phyloP scores from a whole-genome alignment of 305 asterid species.

The Solanum chacoense region DNA sequence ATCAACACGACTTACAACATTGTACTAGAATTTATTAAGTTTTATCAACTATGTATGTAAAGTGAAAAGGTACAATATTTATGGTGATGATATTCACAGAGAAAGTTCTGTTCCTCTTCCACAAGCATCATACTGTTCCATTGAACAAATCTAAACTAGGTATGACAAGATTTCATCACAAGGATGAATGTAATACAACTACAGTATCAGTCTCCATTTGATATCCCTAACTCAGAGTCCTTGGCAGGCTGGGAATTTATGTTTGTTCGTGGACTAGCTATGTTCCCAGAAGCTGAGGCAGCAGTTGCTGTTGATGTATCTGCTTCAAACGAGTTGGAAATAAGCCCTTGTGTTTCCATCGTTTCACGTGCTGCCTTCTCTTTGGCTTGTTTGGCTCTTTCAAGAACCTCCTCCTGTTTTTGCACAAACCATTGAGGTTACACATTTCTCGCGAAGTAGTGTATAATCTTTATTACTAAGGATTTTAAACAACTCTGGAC shows the following conservation, averaged over 20 bases:
- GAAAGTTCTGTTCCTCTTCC: neutral
- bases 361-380: constrained; percentile 62
- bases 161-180: neutral
- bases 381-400: constrained; percentile 67
- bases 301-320: constrained; percentile 7
- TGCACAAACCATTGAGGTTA: neutral
- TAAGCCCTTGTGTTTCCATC: constrained; percentile 30
- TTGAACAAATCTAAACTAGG: neutral
- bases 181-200: neutral
- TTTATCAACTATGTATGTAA: neutral
- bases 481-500: neutral
- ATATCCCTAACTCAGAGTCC: constrained; percentile 22
- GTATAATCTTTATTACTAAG: neutral
- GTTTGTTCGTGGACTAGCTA: neutral
- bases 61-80: neutral
- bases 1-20: neutral
- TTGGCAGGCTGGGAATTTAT: constrained; percentile 1
- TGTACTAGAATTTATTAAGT: neutral
- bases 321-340: constrained; percentile 20
- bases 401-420: constrained; percentile 59
- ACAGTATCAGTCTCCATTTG: constrained; percentile 18
- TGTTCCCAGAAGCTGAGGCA: constrained; percentile 1
- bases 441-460: neutral
- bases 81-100: neutral
- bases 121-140: neutral